phyloP scores from a whole-genome alignment of 495 filamentous ascomycete genomes.

The Trypethelium eluteriae region DNA sequence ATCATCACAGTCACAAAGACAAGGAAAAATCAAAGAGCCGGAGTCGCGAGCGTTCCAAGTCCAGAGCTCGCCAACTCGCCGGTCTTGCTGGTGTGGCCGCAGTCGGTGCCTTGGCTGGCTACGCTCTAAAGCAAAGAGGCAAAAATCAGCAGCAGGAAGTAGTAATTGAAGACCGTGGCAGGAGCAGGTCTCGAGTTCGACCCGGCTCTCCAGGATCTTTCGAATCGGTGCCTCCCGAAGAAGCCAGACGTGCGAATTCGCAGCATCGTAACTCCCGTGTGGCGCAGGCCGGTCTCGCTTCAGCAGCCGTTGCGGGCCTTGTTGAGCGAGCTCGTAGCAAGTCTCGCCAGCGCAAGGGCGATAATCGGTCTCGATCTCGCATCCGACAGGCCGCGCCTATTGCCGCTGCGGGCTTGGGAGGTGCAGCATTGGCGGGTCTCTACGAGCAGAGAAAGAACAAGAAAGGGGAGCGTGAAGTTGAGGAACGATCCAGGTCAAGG shows the following conservation, averaged over 20 bases:
- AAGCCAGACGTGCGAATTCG: constrained; percentile 41
- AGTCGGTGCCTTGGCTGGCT: constrained; percentile 72
- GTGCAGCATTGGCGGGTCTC: constrained; percentile 68
- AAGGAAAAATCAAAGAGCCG: constrained; percentile 35
- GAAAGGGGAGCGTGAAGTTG: constrained; percentile 52
- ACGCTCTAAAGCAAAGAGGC: constrained; percentile 54
- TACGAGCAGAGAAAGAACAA: constrained; percentile 70
- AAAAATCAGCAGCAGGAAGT: constrained; percentile 53
- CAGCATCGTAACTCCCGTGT: constrained; percentile 61
- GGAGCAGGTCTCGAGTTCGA: constrained; percentile 56
- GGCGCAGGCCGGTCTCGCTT: constrained; percentile 70
- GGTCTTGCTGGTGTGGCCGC: constrained; percentile 74
- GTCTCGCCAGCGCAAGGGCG: constrained; percentile 52
- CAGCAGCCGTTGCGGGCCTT: constrained; percentile 68
- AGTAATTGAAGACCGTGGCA: constrained; percentile 48
- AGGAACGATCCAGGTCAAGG: constrained; percentile 40
- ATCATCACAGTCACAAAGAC: background rate
- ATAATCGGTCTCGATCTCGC: constrained; percentile 52
- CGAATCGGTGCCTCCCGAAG: constrained; percentile 24
- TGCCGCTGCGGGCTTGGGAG: constrained; percentile 66
- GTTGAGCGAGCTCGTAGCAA: constrained; percentile 67
- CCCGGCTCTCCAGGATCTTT: constrained; percentile 1
- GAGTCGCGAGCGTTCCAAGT: constrained; percentile 48
- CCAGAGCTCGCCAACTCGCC: constrained; percentile 46
- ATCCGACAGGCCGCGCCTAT: constrained; percentile 56